Percentiles rank a stretch among this genome's conserved stretches.
These are phyloP conservation scores for Pontederia paniculata DNA, from an alignment of 176 grass and related monocot species.

Conservation along the genomic window DNA sequence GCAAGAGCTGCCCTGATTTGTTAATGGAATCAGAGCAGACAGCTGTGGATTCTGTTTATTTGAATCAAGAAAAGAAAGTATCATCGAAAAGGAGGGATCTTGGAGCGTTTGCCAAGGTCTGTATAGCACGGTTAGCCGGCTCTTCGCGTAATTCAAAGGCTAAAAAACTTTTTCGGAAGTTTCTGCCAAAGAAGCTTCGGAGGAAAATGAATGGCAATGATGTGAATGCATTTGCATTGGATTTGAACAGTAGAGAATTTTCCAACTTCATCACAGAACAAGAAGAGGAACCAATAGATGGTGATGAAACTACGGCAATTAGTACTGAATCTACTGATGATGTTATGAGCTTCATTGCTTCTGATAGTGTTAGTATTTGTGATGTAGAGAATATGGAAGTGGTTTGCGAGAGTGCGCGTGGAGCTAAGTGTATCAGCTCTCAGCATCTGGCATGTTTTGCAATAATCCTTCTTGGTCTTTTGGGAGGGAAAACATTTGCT, in stretches of 20 bases:
- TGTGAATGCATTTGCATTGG: slow-evolving; percentile 2
- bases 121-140: not conserved
- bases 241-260: not conserved
- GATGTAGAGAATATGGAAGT: not conserved
- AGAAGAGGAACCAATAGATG: slow-evolving; percentile 2
- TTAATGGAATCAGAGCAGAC: not conserved
- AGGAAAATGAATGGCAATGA: slow-evolving; percentile 2
- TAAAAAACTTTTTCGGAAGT: slow-evolving; percentile 34
- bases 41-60: slow-evolving; percentile 4
- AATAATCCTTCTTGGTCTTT: slow-evolving; percentile 44
- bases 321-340: slow-evolving; percentile 12
- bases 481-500: slow-evolving; percentile 47
- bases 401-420: not conserved
- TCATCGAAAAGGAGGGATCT: slow-evolving; percentile 19
- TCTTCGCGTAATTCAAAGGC: not conserved
- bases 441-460: slow-evolving; percentile 18
- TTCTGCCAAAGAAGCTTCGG: slow-evolving; percentile 30
- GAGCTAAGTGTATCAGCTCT: slow-evolving; percentile 8
- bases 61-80: slow-evolving; percentile 10
- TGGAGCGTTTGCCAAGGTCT: slow-evolving; percentile 3
- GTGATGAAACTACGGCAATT: not conserved
- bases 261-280: slow-evolving; percentile 7
- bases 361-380: not conserved
- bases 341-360: slow-evolving; percentile 14
- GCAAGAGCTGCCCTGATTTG: slow-evolving; percentile 18